phyloP scores from a whole-genome alignment of 257 asterid species.

The Hygrophila difformis region DNA sequence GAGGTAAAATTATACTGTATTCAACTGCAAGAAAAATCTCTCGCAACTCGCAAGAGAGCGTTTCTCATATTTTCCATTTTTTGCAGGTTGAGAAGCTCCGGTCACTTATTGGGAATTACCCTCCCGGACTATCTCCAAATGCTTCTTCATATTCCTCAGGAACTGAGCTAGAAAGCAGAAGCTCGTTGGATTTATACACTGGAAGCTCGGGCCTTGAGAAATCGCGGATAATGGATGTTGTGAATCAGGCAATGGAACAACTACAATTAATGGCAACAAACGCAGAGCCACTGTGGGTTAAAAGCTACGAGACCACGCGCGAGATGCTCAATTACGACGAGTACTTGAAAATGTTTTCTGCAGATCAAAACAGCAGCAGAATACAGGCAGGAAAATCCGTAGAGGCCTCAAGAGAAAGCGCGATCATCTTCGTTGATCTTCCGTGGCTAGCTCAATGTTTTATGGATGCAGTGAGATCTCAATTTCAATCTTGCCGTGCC shows the following conservation, averaged over 20 bases:
- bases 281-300: constrained; percentile 68
- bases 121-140: constrained; percentile 38
- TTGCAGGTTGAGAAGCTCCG: constrained; percentile 23
- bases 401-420: constrained; percentile 80
- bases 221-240: constrained; percentile 36
- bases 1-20: no score
- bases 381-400: constrained; percentile 33
- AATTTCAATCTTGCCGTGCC: background rate
- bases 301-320: constrained; percentile 69
- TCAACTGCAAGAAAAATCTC: no score
- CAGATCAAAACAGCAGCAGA: background rate
- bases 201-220: constrained; percentile 41
- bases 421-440: constrained; percentile 44
- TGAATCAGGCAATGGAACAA: constrained; percentile 43
- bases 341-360: constrained; percentile 40
- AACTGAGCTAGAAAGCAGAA: constrained; percentile 37
- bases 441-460: constrained; percentile 59
- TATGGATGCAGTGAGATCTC: constrained; percentile 57
- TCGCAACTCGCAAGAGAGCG: no score
- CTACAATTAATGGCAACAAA: constrained; percentile 53
- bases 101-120: constrained; percentile 31
- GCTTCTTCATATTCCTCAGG: constrained; percentile 42
- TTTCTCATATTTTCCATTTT: no score
- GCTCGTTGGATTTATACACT: constrained; percentile 28
- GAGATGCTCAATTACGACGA: constrained; percentile 87